phyloP scores from a whole-genome alignment of 2,329 filamentous ascomycete species.

The Herpotrichia juniperi region DNA sequence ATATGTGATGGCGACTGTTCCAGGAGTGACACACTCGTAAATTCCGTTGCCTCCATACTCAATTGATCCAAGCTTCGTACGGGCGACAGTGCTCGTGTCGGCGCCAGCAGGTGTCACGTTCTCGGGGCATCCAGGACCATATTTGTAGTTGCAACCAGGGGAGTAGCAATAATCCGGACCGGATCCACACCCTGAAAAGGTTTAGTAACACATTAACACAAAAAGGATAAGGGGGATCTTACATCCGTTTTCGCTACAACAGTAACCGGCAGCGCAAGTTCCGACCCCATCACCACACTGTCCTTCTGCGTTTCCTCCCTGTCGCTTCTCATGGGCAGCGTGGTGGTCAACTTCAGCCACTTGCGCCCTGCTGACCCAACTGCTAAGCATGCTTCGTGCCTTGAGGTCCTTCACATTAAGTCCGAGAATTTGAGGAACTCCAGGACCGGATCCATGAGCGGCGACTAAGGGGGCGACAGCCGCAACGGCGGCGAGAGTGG shows the following conservation, averaged over 20 bases:
- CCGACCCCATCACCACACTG: slow-evolving; percentile 40
- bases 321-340: slow-evolving; percentile 22
- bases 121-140: slow-evolving; percentile 66
- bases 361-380: slow-evolving; percentile 25
- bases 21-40: slow-evolving; percentile 58
- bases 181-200: slow-evolving; percentile 56
- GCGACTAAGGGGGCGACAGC: slow-evolving; percentile 35
- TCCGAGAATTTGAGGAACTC: slow-evolving; percentile 40
- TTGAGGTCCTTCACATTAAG: slow-evolving; percentile 43
- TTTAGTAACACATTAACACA: slow-evolving; percentile 15
- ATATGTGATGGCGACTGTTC: slow-evolving; percentile 69
- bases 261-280: slow-evolving; percentile 39
- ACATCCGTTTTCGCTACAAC: slow-evolving; percentile 43
- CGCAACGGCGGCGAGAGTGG: slow-evolving; percentile 34
- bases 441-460: slow-evolving; percentile 35
- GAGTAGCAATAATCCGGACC: slow-evolving; percentile 63
- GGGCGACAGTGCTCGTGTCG: slow-evolving; percentile 60
- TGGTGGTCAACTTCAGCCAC: slow-evolving; percentile 25
- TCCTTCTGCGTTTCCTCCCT: slow-evolving; percentile 26
- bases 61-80: slow-evolving; percentile 60
- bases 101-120: slow-evolving; percentile 61
- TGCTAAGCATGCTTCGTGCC: slow-evolving; percentile 38
- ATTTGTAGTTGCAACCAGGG: slow-evolving; percentile 67
- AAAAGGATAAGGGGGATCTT: slow-evolving; percentile 10
- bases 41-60: slow-evolving; percentile 64